Evolutionary conservation across 148 eudicot genomes (phyloP).

Genomic region (Polygonum aviculare): DNA sequence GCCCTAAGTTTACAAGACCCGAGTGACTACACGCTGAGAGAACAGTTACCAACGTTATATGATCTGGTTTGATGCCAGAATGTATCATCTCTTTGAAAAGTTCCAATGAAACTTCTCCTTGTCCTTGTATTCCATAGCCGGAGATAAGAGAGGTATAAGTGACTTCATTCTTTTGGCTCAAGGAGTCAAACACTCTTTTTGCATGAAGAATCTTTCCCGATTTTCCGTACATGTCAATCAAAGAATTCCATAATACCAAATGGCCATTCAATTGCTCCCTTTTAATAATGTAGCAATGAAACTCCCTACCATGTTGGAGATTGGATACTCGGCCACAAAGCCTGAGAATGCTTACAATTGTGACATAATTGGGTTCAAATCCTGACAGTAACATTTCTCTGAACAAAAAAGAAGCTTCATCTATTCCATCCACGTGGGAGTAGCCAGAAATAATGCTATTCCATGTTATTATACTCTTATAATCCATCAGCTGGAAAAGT

Average conservation of each 20-base stretch:
- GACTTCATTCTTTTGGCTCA: constrained; percentile 44
- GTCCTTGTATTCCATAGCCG: constrained; percentile 68
- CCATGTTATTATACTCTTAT: constrained; percentile 58
- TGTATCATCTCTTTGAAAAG: constrained; percentile 62
- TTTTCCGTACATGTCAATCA: constrained; percentile 72
- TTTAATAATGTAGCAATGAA: constrained; percentile 61
- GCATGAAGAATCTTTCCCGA: constrained; percentile 52
- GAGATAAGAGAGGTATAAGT: constrained; percentile 74
- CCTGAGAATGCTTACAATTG: constrained; percentile 65
- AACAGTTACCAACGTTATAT: constrained; percentile 60
- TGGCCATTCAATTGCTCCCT: constrained; percentile 33
- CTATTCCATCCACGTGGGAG: constrained; percentile 40
- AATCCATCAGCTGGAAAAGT: constrained; percentile 40
- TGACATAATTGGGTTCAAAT: constrained; percentile 61
- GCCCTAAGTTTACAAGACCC: constrained; percentile 59
- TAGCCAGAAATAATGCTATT: constrained; percentile 79
- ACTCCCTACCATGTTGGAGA: constrained; percentile 70
- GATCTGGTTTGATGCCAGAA: constrained; percentile 54
- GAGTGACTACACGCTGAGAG: constrained; percentile 87
- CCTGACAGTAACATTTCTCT: constrained; percentile 62
- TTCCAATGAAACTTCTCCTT: constrained; percentile 47
- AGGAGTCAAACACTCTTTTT: constrained; percentile 42
- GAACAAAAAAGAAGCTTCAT: constrained; percentile 66
- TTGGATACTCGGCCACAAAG: constrained; percentile 63
- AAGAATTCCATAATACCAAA: constrained; percentile 54